Evolutionary conservation across 352 stramenopile genomes (phyloP), one percentile per base, ranked within the genome.

Genomic region (Phytophthora hybrid): DNA sequence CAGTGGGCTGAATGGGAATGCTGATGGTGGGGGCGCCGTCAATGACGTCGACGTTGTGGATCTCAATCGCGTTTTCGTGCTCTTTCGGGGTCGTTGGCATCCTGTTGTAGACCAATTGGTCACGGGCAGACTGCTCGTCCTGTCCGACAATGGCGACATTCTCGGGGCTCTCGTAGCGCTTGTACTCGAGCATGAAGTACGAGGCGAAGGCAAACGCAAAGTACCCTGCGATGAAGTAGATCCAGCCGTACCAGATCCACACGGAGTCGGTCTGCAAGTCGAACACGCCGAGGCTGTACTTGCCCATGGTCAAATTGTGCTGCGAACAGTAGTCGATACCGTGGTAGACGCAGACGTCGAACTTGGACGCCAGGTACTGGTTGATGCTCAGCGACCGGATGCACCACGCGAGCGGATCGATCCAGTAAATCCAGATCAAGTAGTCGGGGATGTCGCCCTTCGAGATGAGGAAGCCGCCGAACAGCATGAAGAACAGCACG

Each of bases 391-490:
- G 65, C 10, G 74, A 73, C 7, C 87, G 85, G 44, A 90, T 87
- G 54, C 76, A 84, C 83, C 85, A 95, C 16, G 79, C 71, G 23
- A 95, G 74, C 7, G 89, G 89, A 31, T 94, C 88, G 37, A 95
- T 82, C 80, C 81, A 93, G 73, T 88, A 94, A 14, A 94, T 47
- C 89, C 88, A 95, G n/a, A 83, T 80, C 31, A 90, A 84, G 57
- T 85, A 87, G 54, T 78, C 64, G 1, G 85, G 87, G 34, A 94
- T 91, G 39, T 84, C 71, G 56, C 68, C 72, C 51, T 87, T 84
- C 1, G 83, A 65, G 18, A 93, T 76, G 47, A 93, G 63, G 74
- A 93, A 94, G 31, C 88, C 88, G 16, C 74, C 76, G 41, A 93
- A 93, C 18, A 95, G 68, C 68, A 89, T 77, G 69, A 89, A 92